phyloP scores from a whole-genome alignment of 2,329 filamentous ascomycete genomes.

The Cordyceps farinosa region DNA sequence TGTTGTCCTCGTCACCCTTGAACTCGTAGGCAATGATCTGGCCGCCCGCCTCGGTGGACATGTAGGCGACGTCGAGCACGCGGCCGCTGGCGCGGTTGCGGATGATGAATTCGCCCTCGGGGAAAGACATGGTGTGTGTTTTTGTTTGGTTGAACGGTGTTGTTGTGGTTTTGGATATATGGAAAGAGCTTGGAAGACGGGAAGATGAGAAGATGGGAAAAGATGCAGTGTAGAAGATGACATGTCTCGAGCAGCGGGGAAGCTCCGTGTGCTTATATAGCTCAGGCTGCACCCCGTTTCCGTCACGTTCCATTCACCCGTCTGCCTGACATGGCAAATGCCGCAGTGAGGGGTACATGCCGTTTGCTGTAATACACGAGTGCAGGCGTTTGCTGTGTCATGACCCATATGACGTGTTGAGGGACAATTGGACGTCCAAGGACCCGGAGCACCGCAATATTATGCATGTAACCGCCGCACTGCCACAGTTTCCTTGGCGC shows the following conservation, averaged over 20 bases:
- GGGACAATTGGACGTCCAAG: slow-evolving; percentile 1
- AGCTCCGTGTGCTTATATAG: neutral
- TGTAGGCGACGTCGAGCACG: slow-evolving; percentile 1
- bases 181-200: neutral
- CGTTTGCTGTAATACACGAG: neutral
- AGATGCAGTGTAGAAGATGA: neutral
- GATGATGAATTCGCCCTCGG: slow-evolving; percentile 6
- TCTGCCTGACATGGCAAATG: neutral
- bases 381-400: neutral
- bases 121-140: slow-evolving; percentile 1
- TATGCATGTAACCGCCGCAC: slow-evolving; percentile 9
- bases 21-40: neutral
- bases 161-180: neutral
- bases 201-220: neutral
- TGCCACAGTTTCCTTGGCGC: slow-evolving; percentile 9
- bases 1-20: slow-evolving; percentile 5
- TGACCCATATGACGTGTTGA: neutral
- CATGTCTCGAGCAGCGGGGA: neutral
- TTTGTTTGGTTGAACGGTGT: neutral
- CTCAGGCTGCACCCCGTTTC: neutral
- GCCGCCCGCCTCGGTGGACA: slow-evolving; percentile 1
- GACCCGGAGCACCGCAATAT: slow-evolving; percentile 7
- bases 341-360: neutral
- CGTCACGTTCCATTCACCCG: neutral
- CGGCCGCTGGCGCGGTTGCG: slow-evolving; percentile 5